Evolutionary conservation across 805 yeast genomes (phyloP), one percentile per base, ranked within the genome.

Genomic region (Hanseniaspora lindneri): DNA sequence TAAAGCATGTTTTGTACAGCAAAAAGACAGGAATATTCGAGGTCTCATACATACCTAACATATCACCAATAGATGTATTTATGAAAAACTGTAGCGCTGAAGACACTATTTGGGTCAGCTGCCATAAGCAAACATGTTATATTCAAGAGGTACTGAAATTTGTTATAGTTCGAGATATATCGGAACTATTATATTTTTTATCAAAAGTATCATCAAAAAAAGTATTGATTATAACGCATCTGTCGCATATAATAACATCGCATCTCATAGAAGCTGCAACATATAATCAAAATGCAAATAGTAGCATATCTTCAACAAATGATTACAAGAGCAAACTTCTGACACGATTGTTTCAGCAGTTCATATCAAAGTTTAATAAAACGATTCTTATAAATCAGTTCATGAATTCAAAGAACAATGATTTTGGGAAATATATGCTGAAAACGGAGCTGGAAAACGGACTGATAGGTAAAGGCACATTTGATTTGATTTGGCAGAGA

Each of bases 361-460:
- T 44, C 1, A 19, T 20, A 2, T 10, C n/a, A 2, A 6, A 36
- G 2, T 44, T 37, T 13, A 34, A 44, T 13, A 44, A 44, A 28
- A 37, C 49, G 10, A 30, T 44, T 29, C 7, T 44, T 5, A 21
- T 44, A 2, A 37, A 37, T 14, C 44, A 30, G n/a, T 48, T 41
- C 25, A 41, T 41, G 51, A 41, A 30, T 27, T 43, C 37, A 14
- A 48, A 35, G 13, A 34, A 40, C 27, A 33, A 17, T 24, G 35
- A 41, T 11, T 33, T 25, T 30, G 41, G 23, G 25, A 39, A 14
- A 21, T 49, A 44, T 21, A 17, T 49, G 2, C 29, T 49, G 21
- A 43, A 43, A 23, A 39, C 44, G 17, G 51, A 49, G 25, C 21
- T 49, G 2, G 51, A 49, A 21, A 44, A 44, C 20, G 48, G 44